Evolutionary conservation across 148 eudicot species (phyloP), one percentile per base, ranked within the genome.

Genomic region (Salicornia ramosissima): DNA sequence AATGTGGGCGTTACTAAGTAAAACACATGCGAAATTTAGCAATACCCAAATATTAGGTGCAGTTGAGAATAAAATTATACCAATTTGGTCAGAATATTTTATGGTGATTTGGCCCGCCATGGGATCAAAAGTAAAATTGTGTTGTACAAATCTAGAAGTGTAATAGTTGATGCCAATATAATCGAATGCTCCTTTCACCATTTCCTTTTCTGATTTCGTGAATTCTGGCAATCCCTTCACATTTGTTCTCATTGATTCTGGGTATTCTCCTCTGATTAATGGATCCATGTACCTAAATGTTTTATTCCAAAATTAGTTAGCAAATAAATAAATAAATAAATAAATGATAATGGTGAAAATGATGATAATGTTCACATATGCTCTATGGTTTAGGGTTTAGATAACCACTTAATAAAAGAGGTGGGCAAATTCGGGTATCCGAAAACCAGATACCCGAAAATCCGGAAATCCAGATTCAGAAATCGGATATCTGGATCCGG

Each of bases 121-220:
- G 0, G 56, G 0, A 11, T 67, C 47, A 10, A 51, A 57, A 1
- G 19, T 21, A 34, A 14, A 31, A 33, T 22, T 3, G 0, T 12
- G 30, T 46, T 52, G 21, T 42, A 57, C 22, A 12, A 34, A 69
- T 36, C 64, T 39, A 0, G 72, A 30, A 16, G 72, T 69, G 64
- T 69, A 69, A 28, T 69, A 69, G 14, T 69, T 69, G 15, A 69
- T 11, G 10, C 72, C 72, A 18, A 69, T 54, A 39, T 36, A 69
- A 30, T 69, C 72, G 15, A n/a, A 69, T 1, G 72, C 21, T 16
- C 15, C 25, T 46, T 69, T 39, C 15, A 69, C 34, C 39, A 55
- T 5, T 9, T 69, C 29, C 51, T 24, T 15, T 16, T 69, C 21
- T 3, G 22, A 30, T n/a, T 55, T 10, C 1, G 64, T 54, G 39